Evolutionary conservation across 768 basidiomycete species (phyloP), one percentile per base, ranked within the genome.

Genomic region (Mrakia gelida): DNA sequence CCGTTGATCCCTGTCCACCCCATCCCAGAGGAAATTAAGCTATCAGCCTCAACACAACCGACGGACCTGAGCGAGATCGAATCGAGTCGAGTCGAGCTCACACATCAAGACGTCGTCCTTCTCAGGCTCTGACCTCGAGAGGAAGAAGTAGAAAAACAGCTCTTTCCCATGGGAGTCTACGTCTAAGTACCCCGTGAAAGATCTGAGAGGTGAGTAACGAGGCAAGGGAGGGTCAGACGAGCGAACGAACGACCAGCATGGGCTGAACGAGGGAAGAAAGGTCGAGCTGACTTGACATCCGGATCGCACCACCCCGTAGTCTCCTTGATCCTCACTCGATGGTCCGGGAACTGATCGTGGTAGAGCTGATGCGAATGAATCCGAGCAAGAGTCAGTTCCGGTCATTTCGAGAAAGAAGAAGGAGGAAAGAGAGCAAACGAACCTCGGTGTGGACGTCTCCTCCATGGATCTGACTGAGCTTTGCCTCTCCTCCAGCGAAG

Each of bases 91-190:
- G 54, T n/a, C 54, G 54, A n/a, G 26, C 72, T 56, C 72, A 54
- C 80, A 80, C 80, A 80, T 79, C 28, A 80, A 49, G 6, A 81
- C 67, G 54, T 80, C 79, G 43, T 80, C 80, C 43, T 56, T 71
- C n/a, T 71, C 75, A 8, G 80, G 80, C n/a, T 72, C 38, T 16
- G 32, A 26, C 4, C 80, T 52, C 8, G 65, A 71, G 68, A 76
- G 65, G 52, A 81, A 81, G 78, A 79, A 80, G 54, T 80, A 71
- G 30, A 75, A 73, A 28, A 49, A 74, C 23, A 73, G 30, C 43
- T 81, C 54, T 43, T 68, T 65, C 10, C 74, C 76, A 49, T 73
- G 74, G 16, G 43, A 62, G 56, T 75, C 77, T 61, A 79, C 78
- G 73, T 80, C 80, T 18, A 81, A 63, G 71, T 79, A 79, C 9